These are phyloP conservation scores for Pezicula carpinea DNA, from an alignment of 2,329 filamentous ascomycete species.

Conservation along the genomic window DNA sequence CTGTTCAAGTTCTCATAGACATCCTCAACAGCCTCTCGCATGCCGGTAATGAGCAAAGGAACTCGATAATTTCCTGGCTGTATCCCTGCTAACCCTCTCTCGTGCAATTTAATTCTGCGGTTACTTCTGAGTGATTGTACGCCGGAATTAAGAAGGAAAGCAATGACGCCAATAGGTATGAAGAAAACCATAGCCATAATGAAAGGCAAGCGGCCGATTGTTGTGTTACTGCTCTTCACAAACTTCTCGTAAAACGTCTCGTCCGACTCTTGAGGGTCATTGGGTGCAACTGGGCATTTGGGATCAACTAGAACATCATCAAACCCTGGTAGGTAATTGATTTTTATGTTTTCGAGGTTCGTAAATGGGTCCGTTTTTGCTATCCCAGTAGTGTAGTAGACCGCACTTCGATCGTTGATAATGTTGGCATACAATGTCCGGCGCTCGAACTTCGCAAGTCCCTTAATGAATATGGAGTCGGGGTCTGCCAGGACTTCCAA, in stretches of 20 bases:
- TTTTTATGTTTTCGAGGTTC: constrained; percentile 59
- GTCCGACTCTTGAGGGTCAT: constrained; percentile 30
- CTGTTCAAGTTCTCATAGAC: constrained; percentile 27
- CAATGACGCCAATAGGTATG: constrained; percentile 65
- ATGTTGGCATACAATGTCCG: constrained; percentile 82
- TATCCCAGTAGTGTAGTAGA: constrained; percentile 80
- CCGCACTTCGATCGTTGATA: constrained; percentile 76
- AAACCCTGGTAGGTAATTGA: constrained; percentile 72
- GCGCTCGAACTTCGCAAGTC: constrained; percentile 69
- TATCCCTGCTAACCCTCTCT: constrained; percentile 63
- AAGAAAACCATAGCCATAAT: constrained; percentile 62
- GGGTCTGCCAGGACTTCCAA: constrained; percentile 79
- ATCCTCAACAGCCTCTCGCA: constrained; percentile 72
- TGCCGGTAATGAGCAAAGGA: constrained; percentile 69
- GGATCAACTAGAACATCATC: constrained; percentile 72
- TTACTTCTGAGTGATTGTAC: constrained; percentile 73
- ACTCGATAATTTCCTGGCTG: constrained; percentile 68
- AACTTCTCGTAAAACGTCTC: constrained; percentile 18
- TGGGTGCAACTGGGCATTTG: constrained; percentile 49
- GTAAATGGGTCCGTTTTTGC: constrained; percentile 73
- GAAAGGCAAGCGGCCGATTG: constrained; percentile 50
- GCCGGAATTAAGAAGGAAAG: constrained; percentile 71
- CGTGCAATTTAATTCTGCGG: constrained; percentile 71
- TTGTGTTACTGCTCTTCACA: constrained; percentile 27
- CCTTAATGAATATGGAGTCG: constrained; percentile 79